These are phyloP conservation scores for Scytalidium sp. DNA, from an alignment of 2,329 filamentous ascomycete genomes.

Conservation along the genomic window DNA sequence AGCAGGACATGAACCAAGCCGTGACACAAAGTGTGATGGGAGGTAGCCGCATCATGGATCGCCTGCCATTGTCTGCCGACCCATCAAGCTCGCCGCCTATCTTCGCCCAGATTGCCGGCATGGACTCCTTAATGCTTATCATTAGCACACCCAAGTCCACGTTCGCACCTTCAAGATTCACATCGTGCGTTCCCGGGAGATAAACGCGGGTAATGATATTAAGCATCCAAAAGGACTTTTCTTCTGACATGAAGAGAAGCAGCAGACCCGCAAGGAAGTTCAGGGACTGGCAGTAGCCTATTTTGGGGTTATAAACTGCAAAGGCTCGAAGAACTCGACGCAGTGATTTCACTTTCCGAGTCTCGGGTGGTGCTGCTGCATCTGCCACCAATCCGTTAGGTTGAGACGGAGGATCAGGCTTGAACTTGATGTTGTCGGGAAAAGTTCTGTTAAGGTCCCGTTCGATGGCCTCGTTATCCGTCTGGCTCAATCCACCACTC, in stretches of 20 bases:
- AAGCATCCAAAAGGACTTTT: conserved; percentile 89
- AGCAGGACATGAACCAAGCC: conserved; percentile 97
- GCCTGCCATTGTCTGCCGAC: conserved; percentile 19
- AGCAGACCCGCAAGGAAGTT: conserved; percentile 92
- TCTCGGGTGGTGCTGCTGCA: conserved; percentile 47
- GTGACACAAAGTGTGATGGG: conserved; percentile 92
- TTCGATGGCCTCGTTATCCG: conserved; percentile 88
- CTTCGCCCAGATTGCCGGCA: conserved; percentile 83
- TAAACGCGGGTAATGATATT: conserved; percentile 89
- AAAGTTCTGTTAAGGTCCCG: conserved; percentile 92
- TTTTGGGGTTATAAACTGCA: conserved; percentile 82
- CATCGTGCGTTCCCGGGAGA: conserved; percentile 87
- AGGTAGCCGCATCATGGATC: conserved; percentile 58
- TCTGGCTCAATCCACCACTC: conserved; percentile 57
- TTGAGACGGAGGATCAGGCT: conserved; percentile 47
- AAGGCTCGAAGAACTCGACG: conserved; percentile 87
- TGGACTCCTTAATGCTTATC: conserved; percentile 76
- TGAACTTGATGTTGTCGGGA: conserved; percentile 89
- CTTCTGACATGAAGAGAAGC: conserved; percentile 84
- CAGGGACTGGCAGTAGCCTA: conserved; percentile 93
- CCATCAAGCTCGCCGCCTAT: conserved; percentile 74
- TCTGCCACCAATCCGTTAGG: conserved; percentile 26
- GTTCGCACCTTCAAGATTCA: conserved; percentile 86
- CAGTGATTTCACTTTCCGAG: conserved; percentile 74
- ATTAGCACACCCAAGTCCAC: conserved; percentile 93